phyloP scores from a whole-genome alignment of 805 yeast genomes.

The Metschnikowia arizonensis region DNA sequence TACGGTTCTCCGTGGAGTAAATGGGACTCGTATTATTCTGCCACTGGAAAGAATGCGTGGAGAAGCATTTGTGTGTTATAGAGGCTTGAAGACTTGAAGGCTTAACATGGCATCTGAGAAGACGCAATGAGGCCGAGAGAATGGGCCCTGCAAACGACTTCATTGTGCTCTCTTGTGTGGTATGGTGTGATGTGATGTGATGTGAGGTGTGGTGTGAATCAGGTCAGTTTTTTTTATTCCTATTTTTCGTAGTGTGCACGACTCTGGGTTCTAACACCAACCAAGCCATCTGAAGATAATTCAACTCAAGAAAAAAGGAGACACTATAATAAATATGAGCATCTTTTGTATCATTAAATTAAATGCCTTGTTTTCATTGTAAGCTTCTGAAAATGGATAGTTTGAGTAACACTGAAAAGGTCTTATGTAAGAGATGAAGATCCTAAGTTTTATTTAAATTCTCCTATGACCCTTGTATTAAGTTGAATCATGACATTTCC shows the following conservation, averaged over 20 bases:
- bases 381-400: neutral
- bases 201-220: neutral
- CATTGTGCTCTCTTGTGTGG: conserved; percentile 3
- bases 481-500: neutral
- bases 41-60: neutral
- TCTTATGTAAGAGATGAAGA: too few species aligned
- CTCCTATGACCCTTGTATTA: too few species aligned
- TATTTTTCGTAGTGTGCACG: conserved; percentile 5
- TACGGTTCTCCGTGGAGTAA: conserved; percentile 21
- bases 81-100: neutral
- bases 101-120: neutral
- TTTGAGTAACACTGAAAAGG: neutral
- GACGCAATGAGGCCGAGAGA: conserved; percentile 2
- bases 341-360: too few species aligned
- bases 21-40: conserved; percentile 3
- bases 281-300: neutral
- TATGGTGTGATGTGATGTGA: too few species aligned
- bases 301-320: neutral
- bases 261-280: neutral
- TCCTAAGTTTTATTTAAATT: too few species aligned
- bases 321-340: too few species aligned
- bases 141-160: neutral
- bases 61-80: neutral
- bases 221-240: neutral
- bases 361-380: too few species aligned